Evolutionary conservation across 306 rosid genomes (phyloP), one percentile per base, ranked within the genome.

Genomic region (Medicago ruthenica): DNA sequence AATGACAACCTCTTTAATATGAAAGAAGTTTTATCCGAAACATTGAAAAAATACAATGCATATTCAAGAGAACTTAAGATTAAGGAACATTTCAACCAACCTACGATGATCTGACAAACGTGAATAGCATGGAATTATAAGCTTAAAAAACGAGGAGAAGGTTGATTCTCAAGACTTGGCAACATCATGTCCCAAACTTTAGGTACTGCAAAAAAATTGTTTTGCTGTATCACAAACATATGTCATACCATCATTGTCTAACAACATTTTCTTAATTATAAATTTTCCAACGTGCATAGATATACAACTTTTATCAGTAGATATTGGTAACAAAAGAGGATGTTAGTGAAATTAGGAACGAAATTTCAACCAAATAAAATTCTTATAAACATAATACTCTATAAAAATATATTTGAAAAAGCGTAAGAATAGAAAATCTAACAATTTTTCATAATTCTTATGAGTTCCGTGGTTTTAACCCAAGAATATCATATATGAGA

Each of bases 171-270:
- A 58, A 88, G 92, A 80, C 86, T 69, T 71, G 27, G 83, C 42
- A 89, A 86, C 97, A 89, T 84, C 67, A 70, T 87, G 10, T 81
- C 89, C 77, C 89, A 76, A 60, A 89, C 92, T 78, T 88, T 81
- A 18, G 83, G 81, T 3, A 93, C 92, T 21, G 96, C 91, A 24
- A 24, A 24, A 22, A 77, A 93, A 91, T 20, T 92, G 88, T 58
- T 88, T 93, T 1, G 91, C 85, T n/a, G 88, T 84, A 40, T 88
- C 84, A 75, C 96, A 93, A 15, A 93, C 82, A 80, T 93, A 87
- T 24, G 71, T 10, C 3, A 40, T 0, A 8, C 12, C 11, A 7
- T 40, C 12, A 40, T 9, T 10, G 10, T 40, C 44, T 40, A 4
- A 0, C 44, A 40, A 40, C 31, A 40, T 8, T 8, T 40, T 40